Conservation (phyloP, 345 rosid species). For the Limnanthes douglasii region DNA sequence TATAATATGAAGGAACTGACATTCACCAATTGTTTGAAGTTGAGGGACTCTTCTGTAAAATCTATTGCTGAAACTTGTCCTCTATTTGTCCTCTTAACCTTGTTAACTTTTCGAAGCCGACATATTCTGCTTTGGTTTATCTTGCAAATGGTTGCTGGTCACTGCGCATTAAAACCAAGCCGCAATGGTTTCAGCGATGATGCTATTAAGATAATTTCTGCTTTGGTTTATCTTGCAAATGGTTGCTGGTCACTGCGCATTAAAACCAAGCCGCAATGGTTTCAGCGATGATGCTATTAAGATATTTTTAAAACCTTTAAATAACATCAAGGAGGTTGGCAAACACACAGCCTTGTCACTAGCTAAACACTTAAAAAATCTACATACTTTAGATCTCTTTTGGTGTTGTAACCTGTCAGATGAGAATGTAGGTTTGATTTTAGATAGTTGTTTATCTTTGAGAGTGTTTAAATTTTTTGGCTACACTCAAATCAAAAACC, state of each 20-base stretch:
- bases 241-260: conserved; percentile 40
- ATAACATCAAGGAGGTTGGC: conserved; percentile 64
- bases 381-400: conserved; percentile 57
- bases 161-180: conserved; percentile 39
- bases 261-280: conserved; percentile 50
- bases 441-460: conserved; percentile 67
- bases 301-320: conserved; percentile 72
- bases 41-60: conserved; percentile 71
- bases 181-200: conserved; percentile 87
- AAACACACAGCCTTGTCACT: conserved; percentile 50
- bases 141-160: conserved; percentile 67
- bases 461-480: conserved; percentile 68
- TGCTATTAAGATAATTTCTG: conserved; percentile 75
- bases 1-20: conserved; percentile 51
- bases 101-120: conserved; percentile 49
- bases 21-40: conserved; percentile 48
- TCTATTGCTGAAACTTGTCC: conserved; percentile 55
- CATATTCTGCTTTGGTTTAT: conserved; percentile 60
- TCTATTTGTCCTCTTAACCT: conserved; percentile 40
- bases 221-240: conserved; percentile 72
- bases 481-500: conserved; percentile 65
- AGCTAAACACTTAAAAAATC: conserved; percentile 28
- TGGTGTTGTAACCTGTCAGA: conserved; percentile 68
- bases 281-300: conserved; percentile 95
- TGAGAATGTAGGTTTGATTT: conserved; percentile 60